Evolutionary conservation across 78 protist species (phyloP).

Genomic region (Protostelium mycophagum): DNA sequence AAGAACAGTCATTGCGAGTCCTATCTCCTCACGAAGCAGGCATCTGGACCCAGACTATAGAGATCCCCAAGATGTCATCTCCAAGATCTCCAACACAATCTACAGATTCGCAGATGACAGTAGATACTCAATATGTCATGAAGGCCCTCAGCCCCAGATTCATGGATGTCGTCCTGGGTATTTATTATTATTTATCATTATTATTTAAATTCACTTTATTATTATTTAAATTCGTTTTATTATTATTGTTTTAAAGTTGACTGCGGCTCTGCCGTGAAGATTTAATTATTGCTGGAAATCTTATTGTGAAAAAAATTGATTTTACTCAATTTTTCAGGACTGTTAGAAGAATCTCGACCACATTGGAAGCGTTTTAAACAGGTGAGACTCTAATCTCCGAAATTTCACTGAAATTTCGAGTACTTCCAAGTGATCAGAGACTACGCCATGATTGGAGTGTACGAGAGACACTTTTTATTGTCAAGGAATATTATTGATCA

Average conservation of each 20-base stretch:
- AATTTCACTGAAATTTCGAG: neutral
- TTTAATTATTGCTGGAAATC: too few species aligned
- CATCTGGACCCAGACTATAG: neutral
- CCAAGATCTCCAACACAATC: too few species aligned
- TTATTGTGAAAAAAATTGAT: constrained; percentile 15
- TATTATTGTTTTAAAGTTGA: too few species aligned
- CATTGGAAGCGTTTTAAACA: constrained; percentile 39
- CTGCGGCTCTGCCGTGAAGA: too few species aligned
- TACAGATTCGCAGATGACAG: neutral
- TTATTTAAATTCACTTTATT: too few species aligned
- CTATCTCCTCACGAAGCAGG: neutral
- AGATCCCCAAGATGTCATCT: too few species aligned
- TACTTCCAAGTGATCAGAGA: constrained; percentile 46
- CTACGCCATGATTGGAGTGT: constrained; percentile 27
- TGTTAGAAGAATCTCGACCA: neutral
- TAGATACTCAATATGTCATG: neutral
- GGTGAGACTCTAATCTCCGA: neutral
- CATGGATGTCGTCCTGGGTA: neutral
- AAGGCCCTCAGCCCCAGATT: neutral
- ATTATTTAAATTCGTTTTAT: too few species aligned
- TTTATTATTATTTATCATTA: too few species aligned
- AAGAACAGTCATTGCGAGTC: neutral
- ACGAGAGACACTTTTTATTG: constrained; percentile 19
- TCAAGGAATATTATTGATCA: constrained; percentile 18
- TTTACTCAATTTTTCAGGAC: constrained; percentile 33